phyloP scores from a whole-genome alignment of 140 eudicot species.

The Anethum foeniculum region DNA sequence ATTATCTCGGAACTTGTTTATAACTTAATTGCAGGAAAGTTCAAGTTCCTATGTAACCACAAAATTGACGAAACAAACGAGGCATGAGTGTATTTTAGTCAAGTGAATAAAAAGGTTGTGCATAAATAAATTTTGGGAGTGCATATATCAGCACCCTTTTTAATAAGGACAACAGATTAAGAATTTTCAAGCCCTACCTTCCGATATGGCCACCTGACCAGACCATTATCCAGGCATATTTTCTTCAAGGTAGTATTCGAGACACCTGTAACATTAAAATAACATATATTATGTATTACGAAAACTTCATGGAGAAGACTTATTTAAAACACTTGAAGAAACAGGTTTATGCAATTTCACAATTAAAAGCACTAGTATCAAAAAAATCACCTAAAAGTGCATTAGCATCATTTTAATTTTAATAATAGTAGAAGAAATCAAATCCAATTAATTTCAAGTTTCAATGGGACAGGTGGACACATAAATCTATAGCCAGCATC shows the following conservation, averaged over 20 bases:
- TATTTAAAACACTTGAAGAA: neutral
- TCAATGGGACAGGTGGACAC: neutral
- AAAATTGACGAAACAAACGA: too few species aligned
- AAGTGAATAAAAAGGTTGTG: too few species aligned
- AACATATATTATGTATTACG: neutral
- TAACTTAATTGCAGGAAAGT: too few species aligned
- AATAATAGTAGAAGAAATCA: neutral
- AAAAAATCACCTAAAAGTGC: neutral
- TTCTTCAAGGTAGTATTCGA: conserved; percentile 30
- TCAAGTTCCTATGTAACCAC: too few species aligned
- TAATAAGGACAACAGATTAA: neutral
- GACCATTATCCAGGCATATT: conserved; percentile 44
- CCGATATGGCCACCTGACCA: conserved; percentile 46
- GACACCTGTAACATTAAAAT: conserved; percentile 26
- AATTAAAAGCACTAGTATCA: neutral
- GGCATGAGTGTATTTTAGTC: too few species aligned
- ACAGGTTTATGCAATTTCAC: neutral
- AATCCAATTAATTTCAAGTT: neutral
- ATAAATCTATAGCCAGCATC: neutral
- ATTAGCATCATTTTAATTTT: neutral
- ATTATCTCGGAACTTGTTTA: too few species aligned
- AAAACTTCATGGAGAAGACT: neutral
- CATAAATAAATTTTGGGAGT: too few species aligned
- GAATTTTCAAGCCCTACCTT: conserved; percentile 14
- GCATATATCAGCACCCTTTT: too few species aligned